These are phyloP conservation scores for Lentinula lateritia DNA, from an alignment of 768 basidiomycete species.

Conservation along the genomic window DNA sequence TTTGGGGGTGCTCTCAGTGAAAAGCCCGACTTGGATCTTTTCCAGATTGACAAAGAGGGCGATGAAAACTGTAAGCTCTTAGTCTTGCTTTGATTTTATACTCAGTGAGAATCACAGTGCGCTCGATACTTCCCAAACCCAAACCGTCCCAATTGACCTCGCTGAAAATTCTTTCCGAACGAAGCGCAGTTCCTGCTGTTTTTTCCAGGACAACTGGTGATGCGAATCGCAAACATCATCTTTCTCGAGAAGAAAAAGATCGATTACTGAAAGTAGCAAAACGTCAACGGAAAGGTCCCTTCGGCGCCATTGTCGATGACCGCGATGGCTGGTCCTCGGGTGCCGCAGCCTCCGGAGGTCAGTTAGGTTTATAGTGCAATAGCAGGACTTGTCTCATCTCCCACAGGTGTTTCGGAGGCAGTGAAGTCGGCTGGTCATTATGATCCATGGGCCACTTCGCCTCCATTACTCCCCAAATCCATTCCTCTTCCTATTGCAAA, in stretches of 20 bases:
- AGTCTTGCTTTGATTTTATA: background rate
- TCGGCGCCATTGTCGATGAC: constrained; percentile 67
- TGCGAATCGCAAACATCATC: constrained; percentile 25
- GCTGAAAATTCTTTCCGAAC: constrained; percentile 74
- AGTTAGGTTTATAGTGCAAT: background rate
- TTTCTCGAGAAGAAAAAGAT: constrained; percentile 69
- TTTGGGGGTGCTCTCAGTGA: constrained; percentile 58
- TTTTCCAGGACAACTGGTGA: constrained; percentile 45
- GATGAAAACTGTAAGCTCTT: constrained; percentile 59
- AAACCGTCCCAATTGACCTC: constrained; percentile 49
- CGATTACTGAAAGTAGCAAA: constrained; percentile 73
- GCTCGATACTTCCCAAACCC: constrained; percentile 49
- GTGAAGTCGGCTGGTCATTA: constrained; percentile 63
- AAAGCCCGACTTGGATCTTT: constrained; percentile 68
- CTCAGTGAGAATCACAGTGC: constrained; percentile 36
- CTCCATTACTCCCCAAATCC: background rate
- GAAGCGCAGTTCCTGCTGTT: constrained; percentile 85
- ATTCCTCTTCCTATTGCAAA: background rate
- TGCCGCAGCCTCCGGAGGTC: constrained; percentile 21
- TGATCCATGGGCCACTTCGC: constrained; percentile 48
- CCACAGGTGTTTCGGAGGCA: constrained; percentile 59
- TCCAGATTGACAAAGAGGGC: constrained; percentile 75
- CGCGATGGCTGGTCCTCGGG: constrained; percentile 63
- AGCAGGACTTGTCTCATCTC: background rate
- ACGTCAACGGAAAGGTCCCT: constrained; percentile 63